Conservation (phyloP, 2,329 filamentous ascomycete species). For the Scytalidium lignicola region DNA sequence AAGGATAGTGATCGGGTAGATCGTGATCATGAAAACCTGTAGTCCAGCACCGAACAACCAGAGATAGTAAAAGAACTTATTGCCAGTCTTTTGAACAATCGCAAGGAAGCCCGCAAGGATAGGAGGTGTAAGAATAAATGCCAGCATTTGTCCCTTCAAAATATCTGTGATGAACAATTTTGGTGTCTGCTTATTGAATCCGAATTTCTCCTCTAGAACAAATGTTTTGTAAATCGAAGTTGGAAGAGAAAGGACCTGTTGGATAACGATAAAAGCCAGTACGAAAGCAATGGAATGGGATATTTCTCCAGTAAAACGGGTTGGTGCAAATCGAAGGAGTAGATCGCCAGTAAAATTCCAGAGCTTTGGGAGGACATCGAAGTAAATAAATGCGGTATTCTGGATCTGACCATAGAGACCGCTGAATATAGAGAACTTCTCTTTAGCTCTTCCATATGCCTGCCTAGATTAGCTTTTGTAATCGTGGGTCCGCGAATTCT, state of each 20-base stretch:
- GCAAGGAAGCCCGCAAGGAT: conserved; percentile 88
- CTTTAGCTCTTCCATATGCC: conserved; percentile 94
- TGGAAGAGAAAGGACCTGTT: conserved; percentile 74
- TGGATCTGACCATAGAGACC: conserved; percentile 82
- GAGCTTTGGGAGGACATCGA: conserved; percentile 83
- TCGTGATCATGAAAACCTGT: conserved; percentile 90
- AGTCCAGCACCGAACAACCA: conserved; percentile 89
- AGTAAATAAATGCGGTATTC: conserved; percentile 84
- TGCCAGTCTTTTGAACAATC: conserved; percentile 91
- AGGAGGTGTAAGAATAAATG: conserved; percentile 74
- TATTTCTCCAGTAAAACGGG: conserved; percentile 83
- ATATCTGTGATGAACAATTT: conserved; percentile 85
- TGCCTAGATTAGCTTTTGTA: conserved; percentile 26
- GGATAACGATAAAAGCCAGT: conserved; percentile 77
- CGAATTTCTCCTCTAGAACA: conserved; percentile 92
- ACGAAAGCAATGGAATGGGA: conserved; percentile 90
- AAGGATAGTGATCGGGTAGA: conserved; percentile 91
- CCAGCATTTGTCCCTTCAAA: conserved; percentile 82
- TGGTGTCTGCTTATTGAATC: conserved; percentile 97
- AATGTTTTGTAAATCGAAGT: conserved; percentile 89
- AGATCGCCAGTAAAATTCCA: conserved; percentile 78
- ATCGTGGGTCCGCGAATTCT: conserved; percentile 2
- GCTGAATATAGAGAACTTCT: conserved; percentile 77
- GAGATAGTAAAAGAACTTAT: conserved; percentile 95
- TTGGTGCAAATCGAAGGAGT: conserved; percentile 69